These are phyloP conservation scores for Mucor piriformis DNA, from an alignment of 371 early-diverging fungal genomes.

Conservation along the genomic window DNA sequence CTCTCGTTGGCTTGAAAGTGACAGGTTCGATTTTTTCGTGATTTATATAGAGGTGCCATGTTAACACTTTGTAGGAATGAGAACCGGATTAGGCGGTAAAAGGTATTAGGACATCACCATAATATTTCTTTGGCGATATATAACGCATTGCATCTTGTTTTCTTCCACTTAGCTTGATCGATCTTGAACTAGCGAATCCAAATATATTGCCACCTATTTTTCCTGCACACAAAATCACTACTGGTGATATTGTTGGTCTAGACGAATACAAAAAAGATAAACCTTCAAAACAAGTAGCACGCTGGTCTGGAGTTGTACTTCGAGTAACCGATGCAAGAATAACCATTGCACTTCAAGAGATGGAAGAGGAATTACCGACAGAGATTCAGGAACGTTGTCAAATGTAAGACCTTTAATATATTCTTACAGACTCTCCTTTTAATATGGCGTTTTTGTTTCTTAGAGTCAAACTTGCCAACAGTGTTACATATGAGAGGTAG, in stretches of 20 bases:
- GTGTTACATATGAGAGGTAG: constrained; percentile 77
- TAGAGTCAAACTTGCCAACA: constrained; percentile 72
- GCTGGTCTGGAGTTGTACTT: constrained; percentile 62
- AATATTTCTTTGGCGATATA: neutral
- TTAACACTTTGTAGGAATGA: constrained; percentile 59
- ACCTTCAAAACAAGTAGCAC: constrained; percentile 27
- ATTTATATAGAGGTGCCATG: no score
- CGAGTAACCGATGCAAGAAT: constrained; percentile 63
- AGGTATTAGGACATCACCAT: constrained; percentile 38
- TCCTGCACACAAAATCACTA: constrained; percentile 67
- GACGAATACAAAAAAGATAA: constrained; percentile 63
- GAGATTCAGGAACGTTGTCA: constrained; percentile 73
- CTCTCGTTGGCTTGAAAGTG: constrained; percentile 65
- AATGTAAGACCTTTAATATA: no score
- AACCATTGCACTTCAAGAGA: constrained; percentile 64
- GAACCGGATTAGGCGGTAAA: constrained; percentile 81
- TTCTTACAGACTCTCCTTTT: no score
- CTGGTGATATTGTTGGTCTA: constrained; percentile 79
- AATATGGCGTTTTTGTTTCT: no score
- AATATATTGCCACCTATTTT: constrained; percentile 55
- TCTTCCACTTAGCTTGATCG: constrained; percentile 60
- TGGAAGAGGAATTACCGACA: constrained; percentile 62
- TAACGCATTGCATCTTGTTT: no score
- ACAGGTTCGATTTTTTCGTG: constrained; percentile 35
- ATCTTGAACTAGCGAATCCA: constrained; percentile 64